Evolutionary conservation across 345 rosid genomes (phyloP).

Genomic region (Arabis hirsuta): DNA sequence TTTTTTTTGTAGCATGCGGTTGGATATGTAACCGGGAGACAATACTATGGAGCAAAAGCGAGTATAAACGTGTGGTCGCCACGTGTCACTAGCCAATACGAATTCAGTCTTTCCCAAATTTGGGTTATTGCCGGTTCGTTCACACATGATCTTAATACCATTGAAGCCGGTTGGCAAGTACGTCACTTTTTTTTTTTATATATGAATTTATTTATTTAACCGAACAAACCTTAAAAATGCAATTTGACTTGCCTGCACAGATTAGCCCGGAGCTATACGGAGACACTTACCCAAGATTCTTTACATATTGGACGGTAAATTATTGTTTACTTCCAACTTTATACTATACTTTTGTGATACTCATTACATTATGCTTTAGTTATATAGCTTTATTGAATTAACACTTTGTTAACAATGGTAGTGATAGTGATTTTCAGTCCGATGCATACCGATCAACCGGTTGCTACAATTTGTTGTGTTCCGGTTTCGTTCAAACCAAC

Average conservation of each 20-base stretch:
- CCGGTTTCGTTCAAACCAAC: conserved; percentile 95
- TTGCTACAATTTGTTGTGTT: conserved; percentile 92
- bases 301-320: conserved; percentile 97
- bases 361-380: not conserved
- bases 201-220: too few species aligned
- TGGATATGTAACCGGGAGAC: conserved; percentile 81
- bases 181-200: not conserved
- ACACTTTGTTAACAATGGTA: conserved; percentile 33
- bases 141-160: conserved; percentile 90
- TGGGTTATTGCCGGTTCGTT: conserved; percentile 98
- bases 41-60: conserved; percentile 95
- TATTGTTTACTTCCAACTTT: not conserved
- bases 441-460: conserved; percentile 98
- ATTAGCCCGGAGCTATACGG: conserved; percentile 98
- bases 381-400: conserved; percentile 1
- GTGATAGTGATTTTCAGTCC: conserved; percentile 51
- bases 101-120: conserved; percentile 91
- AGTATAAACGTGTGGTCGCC: conserved; percentile 98
- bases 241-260: conserved; percentile 50
- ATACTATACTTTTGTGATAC: not conserved
- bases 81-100: conserved; percentile 70
- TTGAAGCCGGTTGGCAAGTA: conserved; percentile 99
- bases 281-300: conserved; percentile 91
- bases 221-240: not conserved
- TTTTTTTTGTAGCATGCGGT: conserved; percentile 79